phyloP scores from a whole-genome alignment of 768 basidiomycete genomes.

The Suillus ampliporus region DNA sequence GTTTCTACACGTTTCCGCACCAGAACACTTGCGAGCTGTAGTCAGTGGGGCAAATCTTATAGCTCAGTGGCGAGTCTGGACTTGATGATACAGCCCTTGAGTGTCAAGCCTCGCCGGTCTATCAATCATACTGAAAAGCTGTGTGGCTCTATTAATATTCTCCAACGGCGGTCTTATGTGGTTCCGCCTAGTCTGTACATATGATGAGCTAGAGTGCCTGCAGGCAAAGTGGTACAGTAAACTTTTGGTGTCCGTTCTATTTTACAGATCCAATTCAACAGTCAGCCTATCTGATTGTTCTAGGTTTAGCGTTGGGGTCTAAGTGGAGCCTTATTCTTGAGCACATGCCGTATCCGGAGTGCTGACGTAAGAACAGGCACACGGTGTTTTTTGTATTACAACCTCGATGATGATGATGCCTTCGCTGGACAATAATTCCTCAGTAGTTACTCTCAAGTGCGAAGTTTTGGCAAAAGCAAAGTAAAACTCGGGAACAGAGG shows the following conservation, averaged over 20 bases:
- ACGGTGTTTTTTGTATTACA: not conserved
- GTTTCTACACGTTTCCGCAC: not conserved
- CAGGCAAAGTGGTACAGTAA: not conserved
- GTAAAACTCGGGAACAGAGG: not conserved
- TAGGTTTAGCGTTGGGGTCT: not conserved
- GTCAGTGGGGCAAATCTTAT: not conserved
- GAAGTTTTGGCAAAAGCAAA: not conserved
- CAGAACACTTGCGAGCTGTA: constrained; percentile 1
- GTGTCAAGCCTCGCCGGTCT: constrained; percentile 1
- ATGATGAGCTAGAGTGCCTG: not conserved
- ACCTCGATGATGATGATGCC: not conserved
- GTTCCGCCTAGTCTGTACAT: not conserved
- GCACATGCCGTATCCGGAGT: constrained; percentile 15
- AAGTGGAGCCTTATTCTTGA: constrained; percentile 10
- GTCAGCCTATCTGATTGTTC: not conserved
- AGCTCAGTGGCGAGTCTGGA: not conserved
- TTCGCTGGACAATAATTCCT: not conserved
- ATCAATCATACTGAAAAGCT: not conserved
- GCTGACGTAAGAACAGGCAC: constrained; percentile 10
- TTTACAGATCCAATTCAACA: no score
- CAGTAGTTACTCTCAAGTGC: not conserved
- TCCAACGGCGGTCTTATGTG: not conserved
- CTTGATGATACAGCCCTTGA: not conserved
- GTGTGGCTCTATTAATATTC: constrained; percentile 3
- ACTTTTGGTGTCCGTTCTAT: not conserved